Conservation (phyloP, 1,284 basidiomycete genomes). For the Sporisorium sorghi region DNA sequence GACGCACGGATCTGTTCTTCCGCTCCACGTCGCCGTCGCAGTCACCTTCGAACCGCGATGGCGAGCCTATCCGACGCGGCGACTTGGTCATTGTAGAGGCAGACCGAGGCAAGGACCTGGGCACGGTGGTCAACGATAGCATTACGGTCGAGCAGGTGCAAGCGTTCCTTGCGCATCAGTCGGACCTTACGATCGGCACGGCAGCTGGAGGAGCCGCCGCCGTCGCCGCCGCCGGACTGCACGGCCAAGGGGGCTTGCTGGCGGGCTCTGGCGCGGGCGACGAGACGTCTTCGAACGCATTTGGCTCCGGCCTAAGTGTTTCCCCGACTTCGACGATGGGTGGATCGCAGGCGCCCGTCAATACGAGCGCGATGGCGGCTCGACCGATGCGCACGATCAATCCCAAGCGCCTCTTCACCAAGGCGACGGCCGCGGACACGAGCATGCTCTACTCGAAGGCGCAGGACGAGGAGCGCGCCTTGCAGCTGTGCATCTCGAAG, state of each 20-base stretch:
- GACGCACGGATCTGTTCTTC: slow-evolving; percentile 90
- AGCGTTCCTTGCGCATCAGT: slow-evolving; percentile 62
- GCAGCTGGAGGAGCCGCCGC: slow-evolving; percentile 24
- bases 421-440: slow-evolving; percentile 83
- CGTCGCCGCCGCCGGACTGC: slow-evolving; percentile 6
- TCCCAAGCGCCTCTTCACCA: slow-evolving; percentile 96
- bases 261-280: slow-evolving; percentile 11
- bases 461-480: slow-evolving; percentile 90
- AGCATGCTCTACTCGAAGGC: slow-evolving; percentile 69
- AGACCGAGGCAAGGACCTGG: slow-evolving; percentile 91
- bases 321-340: slow-evolving; percentile 28
- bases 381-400: slow-evolving; percentile 69
- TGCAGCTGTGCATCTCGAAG: slow-evolving; percentile 89
- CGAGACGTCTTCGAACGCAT: slow-evolving; percentile 25
- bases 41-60: slow-evolving; percentile 22
- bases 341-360: background rate
- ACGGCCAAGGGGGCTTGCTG: slow-evolving; percentile 8
- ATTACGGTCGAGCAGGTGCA: slow-evolving; percentile 87
- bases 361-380: slow-evolving; percentile 5
- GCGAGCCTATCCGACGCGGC: slow-evolving; percentile 75
- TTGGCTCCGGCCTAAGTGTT: slow-evolving; percentile 25
- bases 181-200: slow-evolving; percentile 46
- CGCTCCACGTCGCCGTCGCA: slow-evolving; percentile 71
- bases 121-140: slow-evolving; percentile 75
- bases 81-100: slow-evolving; percentile 97